phyloP scores from a whole-genome alignment of 306 rosid genomes.

The Acacia confusa region DNA sequence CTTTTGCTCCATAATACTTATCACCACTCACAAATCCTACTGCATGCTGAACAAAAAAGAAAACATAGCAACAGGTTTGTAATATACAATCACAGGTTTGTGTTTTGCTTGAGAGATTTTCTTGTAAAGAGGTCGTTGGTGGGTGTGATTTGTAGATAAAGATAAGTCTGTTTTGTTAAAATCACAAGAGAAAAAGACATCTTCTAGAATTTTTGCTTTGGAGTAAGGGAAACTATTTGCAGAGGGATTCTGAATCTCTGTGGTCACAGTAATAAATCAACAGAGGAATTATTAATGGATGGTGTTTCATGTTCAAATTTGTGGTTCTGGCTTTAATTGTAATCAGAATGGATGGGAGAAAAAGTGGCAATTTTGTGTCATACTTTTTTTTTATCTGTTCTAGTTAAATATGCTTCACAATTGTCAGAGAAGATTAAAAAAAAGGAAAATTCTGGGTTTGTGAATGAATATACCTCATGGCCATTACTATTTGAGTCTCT shows the following conservation, averaged over 20 bases:
- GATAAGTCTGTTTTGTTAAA: conserved; percentile 1
- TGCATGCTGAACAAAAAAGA: conserved; percentile 62
- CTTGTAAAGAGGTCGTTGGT: neutral
- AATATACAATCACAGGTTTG: neutral
- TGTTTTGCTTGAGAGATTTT: neutral
- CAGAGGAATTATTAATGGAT: neutral
- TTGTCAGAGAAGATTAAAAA: neutral
- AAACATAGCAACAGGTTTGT: neutral
- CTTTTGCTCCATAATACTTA: conserved; percentile 80
- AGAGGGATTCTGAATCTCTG: conserved; percentile 38
- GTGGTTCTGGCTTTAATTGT: neutral
- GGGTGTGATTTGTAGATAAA: neutral
- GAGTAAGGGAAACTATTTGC: conserved; percentile 39
- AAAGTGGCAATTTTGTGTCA: neutral
- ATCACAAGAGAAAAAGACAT: conserved; percentile 19
- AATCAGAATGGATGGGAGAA: neutral
- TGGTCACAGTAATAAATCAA: neutral
- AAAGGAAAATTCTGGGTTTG: conserved; percentile 24
- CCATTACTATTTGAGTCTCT: conserved; percentile 76
- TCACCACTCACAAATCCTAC: conserved; percentile 85
- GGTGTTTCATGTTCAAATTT: neutral
- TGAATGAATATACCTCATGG: conserved; percentile 65
- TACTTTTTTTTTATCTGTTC: neutral
- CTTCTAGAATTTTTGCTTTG: conserved; percentile 19
- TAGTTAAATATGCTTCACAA: neutral